These are phyloP conservation scores for Enterospora canceri DNA, from an alignment of 371 early-diverging fungal genomes.

Conservation along the genomic window DNA sequence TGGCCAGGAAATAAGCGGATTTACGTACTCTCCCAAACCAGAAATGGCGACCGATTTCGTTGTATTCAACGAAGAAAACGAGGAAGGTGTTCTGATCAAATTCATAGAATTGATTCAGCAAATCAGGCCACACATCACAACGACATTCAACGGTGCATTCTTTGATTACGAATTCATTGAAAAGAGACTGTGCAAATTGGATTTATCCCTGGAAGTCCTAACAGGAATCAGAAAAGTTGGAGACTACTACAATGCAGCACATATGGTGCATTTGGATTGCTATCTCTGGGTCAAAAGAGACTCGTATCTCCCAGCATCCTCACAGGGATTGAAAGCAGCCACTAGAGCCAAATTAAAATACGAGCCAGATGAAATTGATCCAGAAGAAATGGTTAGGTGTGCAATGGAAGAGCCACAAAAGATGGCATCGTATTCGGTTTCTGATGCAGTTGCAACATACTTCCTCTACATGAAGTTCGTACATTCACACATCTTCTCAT, in stretches of 20 bases:
- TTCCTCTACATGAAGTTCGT: conserved; percentile 97
- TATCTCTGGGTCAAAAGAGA: conserved; percentile 97
- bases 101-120: conserved; percentile 80
- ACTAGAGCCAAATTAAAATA: conserved; percentile 89
- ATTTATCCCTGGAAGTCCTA: conserved; percentile 59
- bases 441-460: conserved; percentile 97
- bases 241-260: conserved; percentile 54
- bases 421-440: conserved; percentile 94
- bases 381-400: conserved; percentile 85
- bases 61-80: conserved; percentile 80
- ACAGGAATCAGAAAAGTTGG: conserved; percentile 68
- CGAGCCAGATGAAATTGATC: conserved; percentile 92
- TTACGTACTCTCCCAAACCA: conserved; percentile 82
- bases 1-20: conserved; percentile 81
- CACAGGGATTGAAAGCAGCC: conserved; percentile 84
- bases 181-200: conserved; percentile 58
- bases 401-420: conserved; percentile 80
- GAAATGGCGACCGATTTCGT: conserved; percentile 86
- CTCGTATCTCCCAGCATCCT: conserved; percentile 87
- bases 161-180: conserved; percentile 99
- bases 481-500: conserved; percentile 92
- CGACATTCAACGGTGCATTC: conserved; percentile 94
- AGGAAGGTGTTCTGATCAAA: conserved; percentile 66
- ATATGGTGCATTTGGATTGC: conserved; percentile 92
- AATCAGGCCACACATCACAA: conserved; percentile 74